Percentiles rank a stretch among this genome's conserved stretches.
Evolutionary conservation across 768 basidiomycete species (phyloP).

Genomic region (Mrakia frigida): DNA sequence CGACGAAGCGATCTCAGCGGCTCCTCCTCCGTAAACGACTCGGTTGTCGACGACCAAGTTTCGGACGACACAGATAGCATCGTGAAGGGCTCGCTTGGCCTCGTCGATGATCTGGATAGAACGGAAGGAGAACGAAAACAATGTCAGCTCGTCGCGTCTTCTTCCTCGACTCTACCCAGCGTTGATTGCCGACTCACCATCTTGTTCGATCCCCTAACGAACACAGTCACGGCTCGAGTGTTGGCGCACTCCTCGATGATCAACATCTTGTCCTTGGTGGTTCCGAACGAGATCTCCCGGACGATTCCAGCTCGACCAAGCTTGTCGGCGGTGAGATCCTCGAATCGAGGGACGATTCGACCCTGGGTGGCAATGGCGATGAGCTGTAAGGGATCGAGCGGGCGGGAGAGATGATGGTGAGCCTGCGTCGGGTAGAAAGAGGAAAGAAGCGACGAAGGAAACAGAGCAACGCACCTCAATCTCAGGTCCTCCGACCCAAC

Average conservation of each 20-base stretch:
- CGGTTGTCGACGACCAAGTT: conserved; percentile 92
- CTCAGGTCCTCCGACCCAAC: conserved; percentile 99
- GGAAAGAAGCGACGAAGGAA: background rate
- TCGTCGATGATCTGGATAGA: conserved; percentile 97
- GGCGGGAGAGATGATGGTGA: background rate
- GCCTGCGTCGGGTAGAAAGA: background rate
- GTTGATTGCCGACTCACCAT: conserved; percentile 62
- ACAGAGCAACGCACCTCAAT: conserved; percentile 67
- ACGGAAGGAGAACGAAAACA: too few relatives aligned
- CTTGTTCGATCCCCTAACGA: conserved; percentile 96
- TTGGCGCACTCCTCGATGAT: conserved; percentile 99
- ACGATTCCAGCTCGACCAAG: conserved; percentile 90
- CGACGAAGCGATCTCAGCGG: conserved; percentile 92
- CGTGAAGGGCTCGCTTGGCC: conserved; percentile 94
- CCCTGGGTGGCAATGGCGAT: conserved; percentile 98
- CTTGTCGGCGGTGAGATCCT: conserved; percentile 85
- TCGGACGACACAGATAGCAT: conserved; percentile 93
- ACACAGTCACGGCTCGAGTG: conserved; percentile 89
- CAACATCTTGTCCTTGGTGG: conserved; percentile 98
- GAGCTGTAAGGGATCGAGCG: conserved; percentile 51
- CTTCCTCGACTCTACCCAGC: background rate
- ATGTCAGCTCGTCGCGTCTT: background rate
- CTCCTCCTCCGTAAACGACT: conserved; percentile 96
- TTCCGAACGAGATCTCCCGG: conserved; percentile 90
- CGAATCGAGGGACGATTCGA: conserved; percentile 95